Evolutionary conservation across 768 basidiomycete species (phyloP).

Genomic region (Pleurotus citrinopileatus): DNA sequence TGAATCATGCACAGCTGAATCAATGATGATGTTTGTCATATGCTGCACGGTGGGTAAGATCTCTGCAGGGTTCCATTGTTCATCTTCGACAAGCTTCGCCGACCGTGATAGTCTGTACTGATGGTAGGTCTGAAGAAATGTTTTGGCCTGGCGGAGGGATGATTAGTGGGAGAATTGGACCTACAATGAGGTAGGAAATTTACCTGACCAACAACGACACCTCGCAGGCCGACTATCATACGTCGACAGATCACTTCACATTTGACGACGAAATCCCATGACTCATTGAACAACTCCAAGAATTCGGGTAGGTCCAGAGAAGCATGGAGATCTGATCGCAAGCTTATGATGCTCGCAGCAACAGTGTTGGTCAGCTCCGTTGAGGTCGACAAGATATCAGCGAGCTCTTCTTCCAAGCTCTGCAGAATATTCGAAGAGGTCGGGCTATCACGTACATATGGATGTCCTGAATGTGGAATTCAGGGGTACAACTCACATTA

Average conservation of each 20-base stretch:
- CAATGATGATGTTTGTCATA: slow-evolving; percentile 69
- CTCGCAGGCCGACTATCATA: slow-evolving; percentile 93
- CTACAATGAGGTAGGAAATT: slow-evolving; percentile 14
- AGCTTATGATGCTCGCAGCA: slow-evolving; percentile 72
- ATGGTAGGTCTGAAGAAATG: slow-evolving; percentile 86
- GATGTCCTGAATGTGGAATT: neutral
- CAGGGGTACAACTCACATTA: slow-evolving; percentile 26
- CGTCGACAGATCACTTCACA: slow-evolving; percentile 83
- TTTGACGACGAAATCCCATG: slow-evolving; percentile 87
- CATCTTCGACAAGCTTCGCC: slow-evolving; percentile 92
- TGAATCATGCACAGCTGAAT: slow-evolving; percentile 81
- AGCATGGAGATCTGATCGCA: slow-evolving; percentile 79
- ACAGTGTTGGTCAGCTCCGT: slow-evolving; percentile 86
- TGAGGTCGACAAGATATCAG: slow-evolving; percentile 74
- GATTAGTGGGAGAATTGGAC: slow-evolving; percentile 10
- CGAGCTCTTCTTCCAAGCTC: slow-evolving; percentile 60
- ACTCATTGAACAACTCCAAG: slow-evolving; percentile 74
- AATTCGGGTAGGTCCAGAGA: slow-evolving; percentile 72
- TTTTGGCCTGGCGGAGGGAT: slow-evolving; percentile 60
- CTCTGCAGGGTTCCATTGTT: slow-evolving; percentile 87
- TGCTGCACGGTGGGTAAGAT: slow-evolving; percentile 66
- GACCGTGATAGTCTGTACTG: slow-evolving; percentile 72
- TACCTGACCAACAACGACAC: slow-evolving; percentile 82
- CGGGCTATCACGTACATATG: slow-evolving; percentile 27
- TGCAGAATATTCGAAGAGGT: slow-evolving; percentile 31